Conservation (phyloP, 108 stramenopile genomes). For the Aureococcus anophagefferens region DNA sequence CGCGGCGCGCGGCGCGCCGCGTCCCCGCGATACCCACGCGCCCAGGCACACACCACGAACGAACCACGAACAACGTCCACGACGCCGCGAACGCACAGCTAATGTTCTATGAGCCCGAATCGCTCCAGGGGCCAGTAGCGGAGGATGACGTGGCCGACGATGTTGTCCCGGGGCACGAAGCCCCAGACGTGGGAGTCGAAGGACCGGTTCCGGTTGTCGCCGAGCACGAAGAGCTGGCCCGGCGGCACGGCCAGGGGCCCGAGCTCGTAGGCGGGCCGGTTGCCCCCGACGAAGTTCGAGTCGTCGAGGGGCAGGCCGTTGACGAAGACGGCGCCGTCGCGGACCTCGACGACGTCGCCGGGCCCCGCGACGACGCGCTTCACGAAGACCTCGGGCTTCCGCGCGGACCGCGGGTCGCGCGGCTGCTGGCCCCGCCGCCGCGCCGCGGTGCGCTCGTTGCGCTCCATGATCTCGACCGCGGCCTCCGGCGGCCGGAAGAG, state of each 20-base stretch:
- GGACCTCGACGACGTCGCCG: constrained; percentile 33
- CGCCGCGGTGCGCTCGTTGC: constrained; percentile 2
- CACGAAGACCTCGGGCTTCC: constrained; percentile 27
- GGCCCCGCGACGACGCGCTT: constrained; percentile 36
- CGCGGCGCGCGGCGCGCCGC: no score
- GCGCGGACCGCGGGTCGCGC: background rate
- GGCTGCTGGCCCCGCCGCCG: background rate
- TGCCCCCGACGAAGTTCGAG: background rate
- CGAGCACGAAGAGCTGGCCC: constrained; percentile 30
- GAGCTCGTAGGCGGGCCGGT: no score
- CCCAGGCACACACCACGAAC: no score
- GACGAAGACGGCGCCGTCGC: constrained; percentile 21
- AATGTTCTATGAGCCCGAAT: no score
- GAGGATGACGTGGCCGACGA: constrained; percentile 5
- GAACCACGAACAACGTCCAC: no score
- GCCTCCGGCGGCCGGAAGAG: constrained; percentile 33
- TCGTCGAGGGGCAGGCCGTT: constrained; percentile 12
- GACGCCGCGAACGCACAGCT: no score
- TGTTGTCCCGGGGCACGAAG: constrained; percentile 8
- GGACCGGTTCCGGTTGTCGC: constrained; percentile 39
- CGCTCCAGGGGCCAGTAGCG: background rate
- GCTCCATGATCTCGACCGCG: constrained; percentile 8
- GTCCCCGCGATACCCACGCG: no score
- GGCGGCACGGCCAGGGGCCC: no score
- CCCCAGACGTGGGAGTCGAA: constrained; percentile 45